Percentiles rank a stretch among this genome's conserved stretches.
These are phyloP conservation scores for Phylloporus arenicola DNA, from an alignment of 768 basidiomycete species.

Conservation along the genomic window DNA sequence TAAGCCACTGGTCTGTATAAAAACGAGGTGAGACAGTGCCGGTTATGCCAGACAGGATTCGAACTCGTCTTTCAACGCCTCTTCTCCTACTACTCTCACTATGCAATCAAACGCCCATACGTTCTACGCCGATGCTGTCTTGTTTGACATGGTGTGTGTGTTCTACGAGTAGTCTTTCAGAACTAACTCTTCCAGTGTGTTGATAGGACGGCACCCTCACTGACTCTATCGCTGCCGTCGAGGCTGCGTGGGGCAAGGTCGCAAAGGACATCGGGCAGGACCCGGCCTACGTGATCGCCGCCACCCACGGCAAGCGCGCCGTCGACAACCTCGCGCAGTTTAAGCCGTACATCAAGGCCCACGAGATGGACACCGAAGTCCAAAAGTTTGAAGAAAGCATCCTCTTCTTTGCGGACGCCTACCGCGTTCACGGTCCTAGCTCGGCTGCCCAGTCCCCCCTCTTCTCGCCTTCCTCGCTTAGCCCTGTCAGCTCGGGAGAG, in stretches of 20 bases:
- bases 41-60: conserved; percentile 9
- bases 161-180: conserved; percentile 2
- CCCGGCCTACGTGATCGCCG: conserved; percentile 61
- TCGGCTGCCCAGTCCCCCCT: conserved; percentile 25
- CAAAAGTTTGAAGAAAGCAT: conserved; percentile 60
- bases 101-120: conserved; percentile 27
- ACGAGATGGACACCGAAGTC: conserved; percentile 56
- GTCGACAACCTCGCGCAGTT: conserved; percentile 65
- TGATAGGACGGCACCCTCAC: conserved; percentile 64
- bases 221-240: conserved; percentile 68
- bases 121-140: conserved; percentile 53
- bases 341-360: conserved; percentile 48
- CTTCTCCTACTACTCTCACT: neutral
- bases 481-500: conserved; percentile 28
- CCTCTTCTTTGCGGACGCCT: conserved; percentile 62
- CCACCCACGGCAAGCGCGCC: conserved; percentile 76
- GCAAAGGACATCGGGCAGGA: conserved; percentile 65
- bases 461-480: conserved; percentile 4
- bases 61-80: neutral
- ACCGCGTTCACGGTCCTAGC: conserved; percentile 39
- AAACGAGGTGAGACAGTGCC: conserved; percentile 13
- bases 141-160: conserved; percentile 60
- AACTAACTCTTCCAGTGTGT: conserved; percentile 24
- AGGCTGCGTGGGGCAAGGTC: conserved; percentile 72
- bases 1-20: conserved; percentile 14